Conservation (phyloP, 2,329 filamentous ascomycete genomes). For the Pseudodiploospora longispora region DNA sequence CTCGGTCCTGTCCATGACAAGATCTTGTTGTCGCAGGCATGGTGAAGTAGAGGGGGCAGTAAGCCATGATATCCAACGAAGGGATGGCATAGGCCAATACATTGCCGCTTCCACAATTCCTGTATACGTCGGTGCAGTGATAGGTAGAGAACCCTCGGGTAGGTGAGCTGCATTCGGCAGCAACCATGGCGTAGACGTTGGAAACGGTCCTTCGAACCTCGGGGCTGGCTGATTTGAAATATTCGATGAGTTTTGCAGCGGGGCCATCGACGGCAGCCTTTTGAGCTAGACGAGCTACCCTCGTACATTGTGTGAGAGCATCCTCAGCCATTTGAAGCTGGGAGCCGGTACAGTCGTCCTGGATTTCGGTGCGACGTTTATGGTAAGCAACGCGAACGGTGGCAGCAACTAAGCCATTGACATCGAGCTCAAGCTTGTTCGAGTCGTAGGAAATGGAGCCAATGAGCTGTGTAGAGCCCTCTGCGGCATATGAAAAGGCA, state of each 20-base stretch:
- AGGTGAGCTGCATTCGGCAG: conserved; percentile 45
- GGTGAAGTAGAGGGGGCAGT: conserved; percentile 54
- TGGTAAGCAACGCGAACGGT: conserved; percentile 39
- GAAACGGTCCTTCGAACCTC: conserved; percentile 41
- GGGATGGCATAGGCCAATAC: conserved; percentile 57
- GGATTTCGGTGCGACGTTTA: conserved; percentile 37
- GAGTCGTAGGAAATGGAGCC: conserved; percentile 49
- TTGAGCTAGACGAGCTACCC: conserved; percentile 45
- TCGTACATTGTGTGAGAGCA: conserved; percentile 46
- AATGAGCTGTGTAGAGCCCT: conserved; percentile 42
- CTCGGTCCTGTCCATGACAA: conserved; percentile 60
- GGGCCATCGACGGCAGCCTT: conserved; percentile 40
- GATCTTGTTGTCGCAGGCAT: conserved; percentile 38
- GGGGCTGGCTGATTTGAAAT: conserved; percentile 52
- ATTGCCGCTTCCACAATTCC: conserved; percentile 35
- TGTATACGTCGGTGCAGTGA: conserved; percentile 52
- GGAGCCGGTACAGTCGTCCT: conserved; percentile 46
- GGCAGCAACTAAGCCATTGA: conserved; percentile 49
- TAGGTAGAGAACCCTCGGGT: conserved; percentile 40
- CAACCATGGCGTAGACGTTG: conserved; percentile 41
- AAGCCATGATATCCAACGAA: conserved; percentile 45
- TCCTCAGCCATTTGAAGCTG: conserved; percentile 35
- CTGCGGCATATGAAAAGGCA: conserved; percentile 45
- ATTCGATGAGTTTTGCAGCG: conserved; percentile 45
- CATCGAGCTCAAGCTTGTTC: conserved; percentile 48